Conservation (phyloP, 2,329 filamentous ascomycete genomes). For the Xylariaceae sp. region DNA sequence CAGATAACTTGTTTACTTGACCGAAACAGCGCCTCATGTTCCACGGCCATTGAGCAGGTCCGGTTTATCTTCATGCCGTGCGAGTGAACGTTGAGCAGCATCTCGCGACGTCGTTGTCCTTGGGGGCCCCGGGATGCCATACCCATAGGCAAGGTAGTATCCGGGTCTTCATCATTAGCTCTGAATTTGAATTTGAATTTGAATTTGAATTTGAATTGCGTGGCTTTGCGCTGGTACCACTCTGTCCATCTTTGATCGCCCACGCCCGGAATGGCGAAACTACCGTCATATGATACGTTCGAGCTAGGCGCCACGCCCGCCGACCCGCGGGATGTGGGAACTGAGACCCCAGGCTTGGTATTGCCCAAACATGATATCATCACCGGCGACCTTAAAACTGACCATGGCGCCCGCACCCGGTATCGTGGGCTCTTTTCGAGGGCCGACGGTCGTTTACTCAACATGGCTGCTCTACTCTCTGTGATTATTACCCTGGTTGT, state of each 20-base stretch:
- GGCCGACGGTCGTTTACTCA: constrained; percentile 18
- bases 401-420: background rate
- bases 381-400: constrained; percentile 3
- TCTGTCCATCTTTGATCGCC: background rate
- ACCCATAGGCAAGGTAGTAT: background rate
- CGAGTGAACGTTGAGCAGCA: constrained; percentile 13
- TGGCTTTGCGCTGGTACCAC: background rate
- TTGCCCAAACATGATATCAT: constrained; percentile 1
- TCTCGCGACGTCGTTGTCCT: background rate
- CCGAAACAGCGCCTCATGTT: background rate
- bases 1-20: background rate
- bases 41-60: background rate
- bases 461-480: constrained; percentile 18
- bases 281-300: constrained; percentile 6
- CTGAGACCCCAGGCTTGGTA: background rate
- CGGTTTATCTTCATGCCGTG: background rate
- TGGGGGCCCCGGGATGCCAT: background rate
- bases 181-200: too few species aligned
- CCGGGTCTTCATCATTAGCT: background rate
- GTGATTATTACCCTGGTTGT: constrained; percentile 17
- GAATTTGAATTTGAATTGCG: background rate
- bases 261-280: constrained; percentile 5
- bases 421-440: constrained; percentile 2
- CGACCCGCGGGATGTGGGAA: background rate
- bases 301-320: background rate